Conservation (phyloP, 306 rosid species). For the Medicago ruthenica region DNA sequence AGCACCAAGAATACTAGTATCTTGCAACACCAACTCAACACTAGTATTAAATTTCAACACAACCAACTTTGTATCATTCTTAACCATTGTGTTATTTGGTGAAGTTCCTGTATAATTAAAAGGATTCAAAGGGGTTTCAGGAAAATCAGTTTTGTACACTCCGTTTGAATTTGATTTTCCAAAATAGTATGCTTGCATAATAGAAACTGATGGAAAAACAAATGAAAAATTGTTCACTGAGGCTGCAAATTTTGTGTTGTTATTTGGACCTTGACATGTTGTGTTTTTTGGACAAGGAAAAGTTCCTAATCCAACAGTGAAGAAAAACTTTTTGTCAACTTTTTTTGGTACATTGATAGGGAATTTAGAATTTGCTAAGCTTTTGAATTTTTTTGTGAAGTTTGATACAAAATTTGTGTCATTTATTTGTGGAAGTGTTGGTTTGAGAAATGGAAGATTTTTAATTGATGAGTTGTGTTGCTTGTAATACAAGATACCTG, state of each 20-base stretch:
- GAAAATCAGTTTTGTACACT: slow-evolving; percentile 69
- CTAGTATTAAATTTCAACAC: slow-evolving; percentile 74
- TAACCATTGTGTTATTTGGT: slow-evolving; percentile 70
- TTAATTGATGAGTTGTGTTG: slow-evolving; percentile 13
- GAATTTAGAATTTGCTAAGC: slow-evolving; percentile 60
- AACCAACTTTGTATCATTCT: slow-evolving; percentile 62
- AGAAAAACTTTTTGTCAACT: slow-evolving; percentile 63
- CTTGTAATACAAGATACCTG: slow-evolving; percentile 67
- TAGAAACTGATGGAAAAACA: slow-evolving; percentile 66
- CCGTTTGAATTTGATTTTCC: slow-evolving; percentile 53
- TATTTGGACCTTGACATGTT: slow-evolving; percentile 83
- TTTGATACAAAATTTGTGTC: slow-evolving; percentile 69
- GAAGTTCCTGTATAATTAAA: slow-evolving; percentile 83
- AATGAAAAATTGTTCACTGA: slow-evolving; percentile 75
- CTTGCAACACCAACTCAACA: slow-evolving; percentile 82
- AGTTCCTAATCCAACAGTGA: slow-evolving; percentile 79
- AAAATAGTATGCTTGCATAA: slow-evolving; percentile 63
- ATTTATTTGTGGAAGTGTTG: slow-evolving; percentile 71
- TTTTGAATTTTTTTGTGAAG: slow-evolving; percentile 53
- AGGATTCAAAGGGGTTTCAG: slow-evolving; percentile 53
- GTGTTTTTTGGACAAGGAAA: slow-evolving; percentile 70
- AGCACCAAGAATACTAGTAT: slow-evolving; percentile 64
- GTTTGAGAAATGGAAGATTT: slow-evolving; percentile 50
- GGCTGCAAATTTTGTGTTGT: slow-evolving; percentile 71
- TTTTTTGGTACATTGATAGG: slow-evolving; percentile 72